A percentile compares a stretch with the other conserved stretches of the same genome.
Conservation (phyloP, 768 basidiomycete genomes). For the Rhodotorula sphaerocarpa region DNA sequence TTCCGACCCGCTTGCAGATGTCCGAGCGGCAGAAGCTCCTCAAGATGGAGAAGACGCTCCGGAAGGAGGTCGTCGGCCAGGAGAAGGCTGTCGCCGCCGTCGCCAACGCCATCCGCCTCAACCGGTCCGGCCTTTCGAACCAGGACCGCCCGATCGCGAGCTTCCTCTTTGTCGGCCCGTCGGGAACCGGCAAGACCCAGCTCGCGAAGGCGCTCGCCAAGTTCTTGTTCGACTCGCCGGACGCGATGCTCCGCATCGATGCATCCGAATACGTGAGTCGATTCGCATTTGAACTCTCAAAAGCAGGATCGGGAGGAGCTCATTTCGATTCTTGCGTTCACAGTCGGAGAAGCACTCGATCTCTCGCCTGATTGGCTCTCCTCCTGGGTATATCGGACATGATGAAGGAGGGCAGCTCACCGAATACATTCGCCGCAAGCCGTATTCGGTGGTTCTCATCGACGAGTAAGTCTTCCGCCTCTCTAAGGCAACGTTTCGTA, state of each 20-base stretch:
- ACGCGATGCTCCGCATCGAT: constrained; percentile 96
- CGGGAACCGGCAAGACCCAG: constrained; percentile 78
- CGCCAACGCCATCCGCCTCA: constrained; percentile 84
- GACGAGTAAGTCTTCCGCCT: constrained; percentile 10
- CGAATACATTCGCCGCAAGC: constrained; percentile 35
- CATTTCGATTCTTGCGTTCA: no score
- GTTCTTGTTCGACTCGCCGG: constrained; percentile 84
- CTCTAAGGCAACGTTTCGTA: no score
- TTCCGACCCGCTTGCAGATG: constrained; percentile 4
- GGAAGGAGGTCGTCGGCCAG: constrained; percentile 75
- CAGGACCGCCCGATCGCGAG: constrained; percentile 84
- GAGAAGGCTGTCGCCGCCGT: constrained; percentile 77
- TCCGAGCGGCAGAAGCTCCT: constrained; percentile 65
- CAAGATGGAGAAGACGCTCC: constrained; percentile 78
- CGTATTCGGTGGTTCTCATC: constrained; percentile 28
- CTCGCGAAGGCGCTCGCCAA: constrained; percentile 77
- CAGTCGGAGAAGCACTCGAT: constrained; percentile 79
- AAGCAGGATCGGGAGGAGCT: no score
- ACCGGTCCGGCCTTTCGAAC: constrained; percentile 79
- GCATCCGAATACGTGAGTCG: constrained; percentile 71
- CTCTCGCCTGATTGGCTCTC: constrained; percentile 75
- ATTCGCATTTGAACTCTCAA: no score
- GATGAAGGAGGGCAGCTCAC: constrained; percentile 61
- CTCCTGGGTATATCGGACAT: constrained; percentile 73
- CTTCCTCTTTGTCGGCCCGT: constrained; percentile 82